phyloP scores from a whole-genome alignment of 2,329 filamentous ascomycete genomes.

The Cladosporium velox region DNA sequence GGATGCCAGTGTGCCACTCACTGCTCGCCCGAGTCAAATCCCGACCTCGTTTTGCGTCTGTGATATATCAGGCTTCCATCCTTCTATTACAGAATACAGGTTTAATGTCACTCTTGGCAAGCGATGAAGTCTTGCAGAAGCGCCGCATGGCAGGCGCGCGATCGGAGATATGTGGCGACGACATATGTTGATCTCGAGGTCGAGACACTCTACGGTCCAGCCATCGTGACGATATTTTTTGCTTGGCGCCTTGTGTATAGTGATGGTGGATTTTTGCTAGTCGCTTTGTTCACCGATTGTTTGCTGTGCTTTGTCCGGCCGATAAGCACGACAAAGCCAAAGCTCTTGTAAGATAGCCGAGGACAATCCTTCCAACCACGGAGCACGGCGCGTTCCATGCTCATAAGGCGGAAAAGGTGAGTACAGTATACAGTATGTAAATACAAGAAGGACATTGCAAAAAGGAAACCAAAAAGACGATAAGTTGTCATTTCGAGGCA shows the following conservation, averaged over 20 bases:
- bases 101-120: background rate
- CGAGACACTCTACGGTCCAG: background rate
- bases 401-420: background rate
- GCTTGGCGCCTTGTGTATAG: conserved; percentile 6
- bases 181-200: conserved; percentile 4
- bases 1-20: background rate
- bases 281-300: background rate
- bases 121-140: conserved; percentile 3
- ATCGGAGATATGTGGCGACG: conserved; percentile 5
- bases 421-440: background rate
- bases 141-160: background rate
- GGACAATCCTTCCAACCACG: background rate
- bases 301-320: background rate
- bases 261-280: background rate
- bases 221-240: background rate
- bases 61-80: background rate
- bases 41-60: background rate
- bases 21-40: background rate
- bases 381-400: background rate
- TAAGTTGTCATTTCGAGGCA: background rate
- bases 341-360: background rate
- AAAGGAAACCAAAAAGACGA: background rate
- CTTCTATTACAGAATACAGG: conserved; percentile 1
- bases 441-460: background rate
- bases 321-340: background rate